Conservation (phyloP, 768 basidiomycete genomes). For the Tephrocybe sp. region DNA sequence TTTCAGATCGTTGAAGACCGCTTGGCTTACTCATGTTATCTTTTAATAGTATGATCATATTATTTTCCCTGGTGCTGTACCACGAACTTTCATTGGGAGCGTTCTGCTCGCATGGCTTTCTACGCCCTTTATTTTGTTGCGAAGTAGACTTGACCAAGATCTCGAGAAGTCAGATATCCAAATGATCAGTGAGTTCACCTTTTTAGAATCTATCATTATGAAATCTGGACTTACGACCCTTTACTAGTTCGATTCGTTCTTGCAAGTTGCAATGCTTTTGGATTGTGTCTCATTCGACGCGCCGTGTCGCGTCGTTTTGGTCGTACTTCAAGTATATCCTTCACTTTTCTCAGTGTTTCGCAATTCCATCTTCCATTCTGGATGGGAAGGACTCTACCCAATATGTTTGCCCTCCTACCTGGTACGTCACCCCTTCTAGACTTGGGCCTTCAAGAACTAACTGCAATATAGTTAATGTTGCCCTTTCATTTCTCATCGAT, state of each 20-base stretch:
- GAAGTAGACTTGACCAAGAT: slow-evolving; percentile 38
- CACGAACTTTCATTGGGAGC: slow-evolving; percentile 83
- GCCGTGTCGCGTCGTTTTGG: slow-evolving; percentile 68
- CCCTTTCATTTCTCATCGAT: slow-evolving; percentile 46
- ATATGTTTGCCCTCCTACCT: slow-evolving; percentile 84
- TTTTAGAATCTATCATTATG: background rate
- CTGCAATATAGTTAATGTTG: slow-evolving; percentile 50
- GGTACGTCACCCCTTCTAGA: slow-evolving; percentile 47
- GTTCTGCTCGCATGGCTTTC: slow-evolving; percentile 60
- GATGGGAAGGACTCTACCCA: slow-evolving; percentile 91
- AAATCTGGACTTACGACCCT: background rate
- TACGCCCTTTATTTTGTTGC: slow-evolving; percentile 44
- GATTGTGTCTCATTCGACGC: slow-evolving; percentile 61
- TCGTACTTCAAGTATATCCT: slow-evolving; percentile 49
- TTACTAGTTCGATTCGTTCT: slow-evolving; percentile 70
- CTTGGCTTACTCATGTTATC: slow-evolving; percentile 3
- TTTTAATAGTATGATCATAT: slow-evolving; percentile 76
- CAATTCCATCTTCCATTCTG: slow-evolving; percentile 95
- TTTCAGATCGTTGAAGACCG: slow-evolving; percentile 2
- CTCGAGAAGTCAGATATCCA: slow-evolving; percentile 67
- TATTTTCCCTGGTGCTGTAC: slow-evolving; percentile 84
- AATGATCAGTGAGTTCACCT: slow-evolving; percentile 50
- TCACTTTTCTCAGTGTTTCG: slow-evolving; percentile 65
- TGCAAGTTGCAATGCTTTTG: slow-evolving; percentile 58
- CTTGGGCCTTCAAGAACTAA: background rate